phyloP scores from a whole-genome alignment of 345 rosid genomes.

The Camelina neglecta region DNA sequence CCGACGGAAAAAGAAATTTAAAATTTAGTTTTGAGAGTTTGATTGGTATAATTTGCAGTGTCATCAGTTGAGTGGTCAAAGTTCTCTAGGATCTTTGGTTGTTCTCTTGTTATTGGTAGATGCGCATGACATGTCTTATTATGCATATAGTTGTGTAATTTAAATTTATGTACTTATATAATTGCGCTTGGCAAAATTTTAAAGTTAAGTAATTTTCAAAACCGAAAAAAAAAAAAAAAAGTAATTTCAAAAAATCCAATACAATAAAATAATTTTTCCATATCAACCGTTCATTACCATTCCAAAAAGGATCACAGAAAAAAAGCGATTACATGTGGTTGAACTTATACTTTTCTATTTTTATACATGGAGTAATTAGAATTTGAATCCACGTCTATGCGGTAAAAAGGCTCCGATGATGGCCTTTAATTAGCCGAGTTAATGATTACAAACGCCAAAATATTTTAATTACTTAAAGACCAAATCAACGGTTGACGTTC shows the following conservation, averaged over 20 bases:
- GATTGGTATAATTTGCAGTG: slow-evolving; percentile 14
- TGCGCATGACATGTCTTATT: slow-evolving; percentile 12
- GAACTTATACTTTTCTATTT: background rate
- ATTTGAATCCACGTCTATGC: background rate
- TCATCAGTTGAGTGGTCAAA: slow-evolving; percentile 21
- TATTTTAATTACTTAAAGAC: slow-evolving; percentile 1
- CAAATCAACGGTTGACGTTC: slow-evolving; percentile 33
- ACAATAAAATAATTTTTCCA: slow-evolving; percentile 8
- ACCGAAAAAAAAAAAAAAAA: no score
- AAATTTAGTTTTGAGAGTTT: slow-evolving; percentile 19
- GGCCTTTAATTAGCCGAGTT: slow-evolving; percentile 13
- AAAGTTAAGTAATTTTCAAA: background rate
- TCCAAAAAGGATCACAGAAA: background rate
- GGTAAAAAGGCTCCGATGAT: slow-evolving; percentile 25
- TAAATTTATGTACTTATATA: background rate
- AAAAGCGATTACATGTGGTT: slow-evolving; percentile 10
- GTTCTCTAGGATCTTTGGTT: slow-evolving; percentile 18
- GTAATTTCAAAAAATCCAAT: background rate
- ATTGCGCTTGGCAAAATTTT: slow-evolving; percentile 7
- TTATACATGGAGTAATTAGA: background rate
- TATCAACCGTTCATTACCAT: slow-evolving; percentile 21
- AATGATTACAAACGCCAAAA: slow-evolving; percentile 26
- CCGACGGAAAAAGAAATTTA: slow-evolving; percentile 35
- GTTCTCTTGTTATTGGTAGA: slow-evolving; percentile 15
- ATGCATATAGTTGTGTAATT: slow-evolving; percentile 24